Evolutionary conservation across 805 yeast genomes (phyloP).

Genomic region (Candida maltosa): DNA sequence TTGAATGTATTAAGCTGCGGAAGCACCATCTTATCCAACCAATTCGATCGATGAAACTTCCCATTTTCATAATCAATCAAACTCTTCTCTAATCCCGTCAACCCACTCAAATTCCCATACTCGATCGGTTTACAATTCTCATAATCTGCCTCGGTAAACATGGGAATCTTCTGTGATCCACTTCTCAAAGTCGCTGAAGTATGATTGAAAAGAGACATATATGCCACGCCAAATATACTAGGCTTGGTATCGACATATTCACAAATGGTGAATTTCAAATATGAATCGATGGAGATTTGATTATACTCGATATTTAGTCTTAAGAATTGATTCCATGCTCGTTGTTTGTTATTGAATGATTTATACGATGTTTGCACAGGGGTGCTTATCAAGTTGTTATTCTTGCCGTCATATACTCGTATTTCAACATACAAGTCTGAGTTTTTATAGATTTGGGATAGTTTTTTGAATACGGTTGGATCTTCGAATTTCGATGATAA

Average conservation of each 20-base stretch:
- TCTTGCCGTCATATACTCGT: conserved; percentile 28
- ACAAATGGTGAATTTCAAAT: conserved; percentile 60
- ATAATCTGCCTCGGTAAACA: conserved; percentile 14
- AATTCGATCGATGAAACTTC: conserved; percentile 54
- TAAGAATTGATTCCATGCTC: conserved; percentile 73
- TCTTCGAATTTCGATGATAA: conserved; percentile 33
- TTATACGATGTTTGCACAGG: conserved; percentile 36
- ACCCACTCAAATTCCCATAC: conserved; percentile 17
- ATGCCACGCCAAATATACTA: conserved; percentile 58
- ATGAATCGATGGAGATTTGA: conserved; percentile 65
- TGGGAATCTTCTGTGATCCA: conserved; percentile 60
- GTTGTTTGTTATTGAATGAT: conserved; percentile 25
- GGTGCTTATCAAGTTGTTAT: conserved; percentile 22
- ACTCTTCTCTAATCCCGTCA: conserved; percentile 43
- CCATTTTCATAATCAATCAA: conserved; percentile 67
- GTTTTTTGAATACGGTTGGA: conserved; percentile 30
- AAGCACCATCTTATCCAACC: conserved; percentile 63
- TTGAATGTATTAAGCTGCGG: conserved; percentile 6
- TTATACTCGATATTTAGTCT: conserved; percentile 67
- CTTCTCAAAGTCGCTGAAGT: conserved; percentile 55
- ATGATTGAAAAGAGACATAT: conserved; percentile 55
- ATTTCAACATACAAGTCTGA: conserved; percentile 33
- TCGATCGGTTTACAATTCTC: conserved; percentile 17
- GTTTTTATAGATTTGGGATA: conserved; percentile 26
- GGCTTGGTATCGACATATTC: conserved; percentile 59